Evolutionary conservation across 2,329 filamentous ascomycete genomes (phyloP).

Genomic region (Fusarium miscanthi): DNA sequence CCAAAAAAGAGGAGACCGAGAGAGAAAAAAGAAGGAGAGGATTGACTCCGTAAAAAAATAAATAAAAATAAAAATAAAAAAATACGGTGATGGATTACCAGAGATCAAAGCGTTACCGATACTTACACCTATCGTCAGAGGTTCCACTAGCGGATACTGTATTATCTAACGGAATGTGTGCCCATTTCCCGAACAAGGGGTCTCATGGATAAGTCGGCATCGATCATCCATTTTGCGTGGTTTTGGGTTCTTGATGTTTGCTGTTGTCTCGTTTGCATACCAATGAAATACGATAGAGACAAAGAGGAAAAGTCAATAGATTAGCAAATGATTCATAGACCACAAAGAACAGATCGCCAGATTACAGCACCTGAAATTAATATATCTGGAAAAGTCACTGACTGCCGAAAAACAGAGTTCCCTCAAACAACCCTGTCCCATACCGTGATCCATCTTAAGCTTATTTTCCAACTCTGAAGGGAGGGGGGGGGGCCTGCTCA

Average conservation of each 20-base stretch:
- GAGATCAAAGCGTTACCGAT: constrained; percentile 26
- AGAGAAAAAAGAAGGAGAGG: background rate
- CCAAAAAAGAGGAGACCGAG: background rate
- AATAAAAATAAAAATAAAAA: background rate
- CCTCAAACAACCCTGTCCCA: constrained; percentile 33
- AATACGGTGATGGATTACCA: background rate
- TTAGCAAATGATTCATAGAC: background rate
- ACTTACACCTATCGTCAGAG: constrained; percentile 12
- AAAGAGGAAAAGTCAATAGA: no score
- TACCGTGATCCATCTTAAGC: constrained; percentile 42
- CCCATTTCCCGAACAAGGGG: constrained; percentile 41
- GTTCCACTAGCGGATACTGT: constrained; percentile 36
- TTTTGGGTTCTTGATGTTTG: constrained; percentile 5
- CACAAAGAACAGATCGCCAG: background rate
- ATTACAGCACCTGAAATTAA: background rate
- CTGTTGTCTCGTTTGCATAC: background rate
- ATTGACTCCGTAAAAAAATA: no score
- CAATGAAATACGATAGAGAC: background rate
- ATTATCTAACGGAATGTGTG: constrained; percentile 47
- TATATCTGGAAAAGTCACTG: background rate
- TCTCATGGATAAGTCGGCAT: constrained; percentile 45
- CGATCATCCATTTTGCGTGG: constrained; percentile 28
- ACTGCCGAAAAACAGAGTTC: constrained; percentile 9
- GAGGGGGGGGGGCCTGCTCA: constrained; percentile 19
- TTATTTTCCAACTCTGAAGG: constrained; percentile 40